A percentile compares a stretch with the other conserved stretches of the same genome.
These are phyloP conservation scores for rapeseed (Brassica napus) DNA, from an alignment of 345 rosid species.

Conservation along the genomic window DNA sequence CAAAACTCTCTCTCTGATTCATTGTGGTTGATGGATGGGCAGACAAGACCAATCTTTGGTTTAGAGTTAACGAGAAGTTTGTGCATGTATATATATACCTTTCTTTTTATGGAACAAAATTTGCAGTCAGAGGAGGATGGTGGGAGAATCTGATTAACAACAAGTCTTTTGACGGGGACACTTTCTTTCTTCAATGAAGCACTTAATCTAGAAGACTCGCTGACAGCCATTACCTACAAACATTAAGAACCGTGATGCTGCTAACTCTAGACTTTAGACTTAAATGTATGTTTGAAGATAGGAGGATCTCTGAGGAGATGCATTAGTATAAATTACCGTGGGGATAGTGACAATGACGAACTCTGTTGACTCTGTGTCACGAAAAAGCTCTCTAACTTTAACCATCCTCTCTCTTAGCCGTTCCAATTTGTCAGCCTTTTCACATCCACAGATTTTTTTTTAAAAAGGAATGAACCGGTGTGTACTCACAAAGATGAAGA, in stretches of 20 bases:
- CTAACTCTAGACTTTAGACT: not conserved
- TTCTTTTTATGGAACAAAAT: conserved; percentile 93
- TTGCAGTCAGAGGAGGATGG: conserved; percentile 90
- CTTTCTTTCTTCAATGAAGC: conserved; percentile 84
- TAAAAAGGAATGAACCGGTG: not conserved
- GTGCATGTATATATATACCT: conserved; percentile 50
- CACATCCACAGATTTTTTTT: conserved; percentile 13
- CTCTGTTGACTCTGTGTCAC: conserved; percentile 84
- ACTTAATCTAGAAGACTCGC: conserved; percentile 79
- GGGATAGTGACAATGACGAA: conserved; percentile 96
- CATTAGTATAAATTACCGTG: conserved; percentile 51
- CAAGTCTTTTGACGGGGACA: conserved; percentile 86
- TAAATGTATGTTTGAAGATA: not conserved
- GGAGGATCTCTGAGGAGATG: conserved; percentile 14
- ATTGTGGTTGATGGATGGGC: no score
- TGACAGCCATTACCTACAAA: conserved; percentile 87
- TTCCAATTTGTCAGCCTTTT: conserved; percentile 86
- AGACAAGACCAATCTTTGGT: conserved; percentile 11
- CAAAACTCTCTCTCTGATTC: conserved; percentile 11
- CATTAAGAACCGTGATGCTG: not conserved
- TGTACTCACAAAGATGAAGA: not conserved
- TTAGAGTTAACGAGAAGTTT: conserved; percentile 11
- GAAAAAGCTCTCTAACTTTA: conserved; percentile 96
- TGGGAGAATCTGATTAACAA: conserved; percentile 94
- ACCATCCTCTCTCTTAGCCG: conserved; percentile 87